Conservation (phyloP, 768 basidiomycete genomes). For the Boletellus ananiceps region DNA sequence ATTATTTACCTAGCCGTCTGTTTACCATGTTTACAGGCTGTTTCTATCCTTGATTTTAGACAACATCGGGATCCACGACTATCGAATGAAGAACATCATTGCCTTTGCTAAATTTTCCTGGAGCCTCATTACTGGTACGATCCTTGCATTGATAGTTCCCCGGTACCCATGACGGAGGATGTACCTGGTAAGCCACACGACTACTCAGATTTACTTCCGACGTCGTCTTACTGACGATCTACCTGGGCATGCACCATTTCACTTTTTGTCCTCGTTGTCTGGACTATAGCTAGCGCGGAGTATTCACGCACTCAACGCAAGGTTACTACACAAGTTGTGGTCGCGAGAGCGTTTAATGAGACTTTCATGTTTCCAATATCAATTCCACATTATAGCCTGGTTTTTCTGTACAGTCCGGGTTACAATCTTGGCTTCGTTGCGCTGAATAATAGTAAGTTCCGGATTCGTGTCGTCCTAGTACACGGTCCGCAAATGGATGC, state of each 20-base stretch:
- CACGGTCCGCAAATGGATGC: too few species aligned
- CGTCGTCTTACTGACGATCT: background rate
- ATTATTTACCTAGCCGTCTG: too few species aligned
- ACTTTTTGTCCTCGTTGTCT: constrained; percentile 10
- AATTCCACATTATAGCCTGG: background rate
- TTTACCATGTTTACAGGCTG: background rate
- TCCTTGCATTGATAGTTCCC: constrained; percentile 1
- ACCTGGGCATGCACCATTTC: constrained; percentile 8
- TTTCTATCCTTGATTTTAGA: constrained; percentile 14
- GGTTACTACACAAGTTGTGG: constrained; percentile 4
- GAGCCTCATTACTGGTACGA: constrained; percentile 1
- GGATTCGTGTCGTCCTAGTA: background rate
- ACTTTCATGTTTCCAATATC: background rate
- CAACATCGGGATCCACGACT: constrained; percentile 12
- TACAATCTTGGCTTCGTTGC: constrained; percentile 6
- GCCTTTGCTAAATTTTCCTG: constrained; percentile 6
- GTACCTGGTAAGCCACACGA: constrained; percentile 3
- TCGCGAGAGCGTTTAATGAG: constrained; percentile 5
- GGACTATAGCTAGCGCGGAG: constrained; percentile 16
- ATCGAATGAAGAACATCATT: constrained; percentile 14
- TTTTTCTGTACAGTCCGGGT: constrained; percentile 3
- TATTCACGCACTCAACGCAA: constrained; percentile 6
- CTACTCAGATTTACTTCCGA: too few species aligned
- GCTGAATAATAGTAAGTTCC: constrained; percentile 6
- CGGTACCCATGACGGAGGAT: constrained; percentile 8